Evolutionary conservation across 768 basidiomycete genomes (phyloP).

Genomic region (Calocera viscosa): DNA sequence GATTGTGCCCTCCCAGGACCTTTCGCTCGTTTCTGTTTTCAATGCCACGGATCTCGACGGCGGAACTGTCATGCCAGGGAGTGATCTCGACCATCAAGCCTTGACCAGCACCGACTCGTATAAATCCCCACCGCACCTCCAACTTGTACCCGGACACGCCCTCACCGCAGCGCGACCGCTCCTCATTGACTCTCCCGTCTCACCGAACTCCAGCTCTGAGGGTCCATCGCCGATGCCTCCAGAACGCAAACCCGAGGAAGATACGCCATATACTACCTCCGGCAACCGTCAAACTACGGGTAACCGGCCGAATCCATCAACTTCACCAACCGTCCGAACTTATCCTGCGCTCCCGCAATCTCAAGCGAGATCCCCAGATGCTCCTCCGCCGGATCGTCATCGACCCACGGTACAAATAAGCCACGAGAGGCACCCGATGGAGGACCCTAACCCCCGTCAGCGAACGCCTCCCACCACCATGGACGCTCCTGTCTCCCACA

Average conservation of each 20-base stretch:
- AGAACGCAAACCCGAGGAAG: not conserved
- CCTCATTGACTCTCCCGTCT: not conserved
- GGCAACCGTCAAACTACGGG: not conserved
- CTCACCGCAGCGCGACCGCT: not conserved
- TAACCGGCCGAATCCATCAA: not conserved
- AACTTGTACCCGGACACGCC: not conserved
- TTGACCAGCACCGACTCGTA: not conserved
- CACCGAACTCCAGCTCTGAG: not conserved
- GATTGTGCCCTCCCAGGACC: not conserved
- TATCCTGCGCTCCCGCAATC: not conserved
- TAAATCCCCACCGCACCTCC: not conserved
- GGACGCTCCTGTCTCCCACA: not conserved
- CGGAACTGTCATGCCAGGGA: not conserved
- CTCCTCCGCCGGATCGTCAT: not conserved
- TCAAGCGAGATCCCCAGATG: not conserved
- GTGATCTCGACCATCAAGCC: not conserved
- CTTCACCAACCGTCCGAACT: not conserved
- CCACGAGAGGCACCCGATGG: conserved; percentile 4
- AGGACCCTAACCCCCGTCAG: not conserved
- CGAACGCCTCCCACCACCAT: not conserved
- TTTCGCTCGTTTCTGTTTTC: not conserved
- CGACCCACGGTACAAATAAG: not conserved
- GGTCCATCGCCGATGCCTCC: not conserved
- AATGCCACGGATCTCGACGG: conserved; percentile 6
- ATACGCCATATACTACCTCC: not conserved